These are phyloP conservation scores for Aspergillus jensenii DNA, from an alignment of 2,329 filamentous ascomycete species.

Conservation along the genomic window DNA sequence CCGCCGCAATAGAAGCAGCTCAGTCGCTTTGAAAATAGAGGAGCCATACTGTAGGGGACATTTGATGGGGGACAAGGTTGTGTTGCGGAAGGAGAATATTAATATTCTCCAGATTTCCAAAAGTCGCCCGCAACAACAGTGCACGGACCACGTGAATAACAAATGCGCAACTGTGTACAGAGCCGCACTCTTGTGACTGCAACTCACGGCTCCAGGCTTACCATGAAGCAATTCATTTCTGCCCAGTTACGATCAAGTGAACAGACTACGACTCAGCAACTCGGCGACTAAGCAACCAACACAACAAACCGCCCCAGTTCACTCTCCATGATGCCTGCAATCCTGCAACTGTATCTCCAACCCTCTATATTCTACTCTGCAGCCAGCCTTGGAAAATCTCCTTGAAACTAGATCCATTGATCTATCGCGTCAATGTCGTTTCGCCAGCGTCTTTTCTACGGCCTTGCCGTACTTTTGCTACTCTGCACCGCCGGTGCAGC, in stretches of 20 bases:
- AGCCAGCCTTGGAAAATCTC: not conserved
- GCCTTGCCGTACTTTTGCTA: not conserved
- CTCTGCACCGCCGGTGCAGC: not conserved
- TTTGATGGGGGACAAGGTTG: not conserved
- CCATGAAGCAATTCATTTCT: not conserved
- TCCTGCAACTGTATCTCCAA: not conserved
- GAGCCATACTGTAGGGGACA: constrained; percentile 35
- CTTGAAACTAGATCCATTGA: not conserved
- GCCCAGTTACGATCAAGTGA: not conserved
- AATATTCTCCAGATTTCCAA: constrained; percentile 18
- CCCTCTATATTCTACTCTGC: not conserved
- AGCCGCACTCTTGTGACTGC: not conserved
- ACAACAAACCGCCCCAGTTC: not conserved
- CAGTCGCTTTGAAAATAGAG: constrained; percentile 49
- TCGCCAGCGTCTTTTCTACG: not conserved
- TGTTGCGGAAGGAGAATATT: constrained; percentile 22
- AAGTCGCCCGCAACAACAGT: constrained; percentile 21
- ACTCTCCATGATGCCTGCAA: not conserved
- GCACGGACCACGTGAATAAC: constrained; percentile 26
- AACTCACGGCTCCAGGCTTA: not conserved
- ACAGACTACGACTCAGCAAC: not conserved
- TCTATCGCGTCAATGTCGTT: not conserved
- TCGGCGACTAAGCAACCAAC: not conserved
- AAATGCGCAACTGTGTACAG: not conserved
- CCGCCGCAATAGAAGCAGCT: constrained; percentile 83